These are phyloP conservation scores for Tuber aestivum DNA, from an alignment of 495 filamentous ascomycete species.

Conservation along the genomic window DNA sequence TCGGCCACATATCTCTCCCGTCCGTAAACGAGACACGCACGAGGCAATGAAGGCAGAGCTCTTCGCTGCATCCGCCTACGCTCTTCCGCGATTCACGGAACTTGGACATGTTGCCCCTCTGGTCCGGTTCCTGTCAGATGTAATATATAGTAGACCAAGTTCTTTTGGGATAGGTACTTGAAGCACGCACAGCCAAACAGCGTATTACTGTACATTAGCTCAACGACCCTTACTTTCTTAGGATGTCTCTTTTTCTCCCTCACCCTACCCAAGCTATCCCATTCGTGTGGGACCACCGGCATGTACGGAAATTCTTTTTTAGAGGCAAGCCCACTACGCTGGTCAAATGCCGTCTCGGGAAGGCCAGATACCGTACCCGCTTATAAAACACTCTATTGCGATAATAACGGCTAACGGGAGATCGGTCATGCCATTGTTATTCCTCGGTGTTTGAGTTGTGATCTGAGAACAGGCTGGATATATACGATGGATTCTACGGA, in stretches of 20 bases:
- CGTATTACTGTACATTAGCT: neutral
- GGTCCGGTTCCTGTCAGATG: neutral
- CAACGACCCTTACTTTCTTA: neutral
- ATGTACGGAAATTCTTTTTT: neutral
- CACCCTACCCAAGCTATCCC: neutral
- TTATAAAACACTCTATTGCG: neutral
- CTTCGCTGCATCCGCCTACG: neutral
- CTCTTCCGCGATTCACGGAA: neutral
- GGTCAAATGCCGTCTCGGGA: neutral
- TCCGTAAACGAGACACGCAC: neutral
- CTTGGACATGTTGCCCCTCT: neutral
- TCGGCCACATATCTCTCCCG: neutral
- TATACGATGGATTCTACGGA: neutral
- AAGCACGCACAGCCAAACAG: neutral
- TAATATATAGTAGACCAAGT: neutral
- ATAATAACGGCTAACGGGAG: neutral
- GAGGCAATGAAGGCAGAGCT: neutral
- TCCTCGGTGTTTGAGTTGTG: neutral
- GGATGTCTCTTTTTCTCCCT: neutral
- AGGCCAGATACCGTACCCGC: neutral
- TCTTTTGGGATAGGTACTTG: neutral
- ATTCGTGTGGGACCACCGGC: neutral
- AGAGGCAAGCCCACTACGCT: neutral
- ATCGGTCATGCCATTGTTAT: neutral
- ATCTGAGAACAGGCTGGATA: neutral